Conservation (phyloP, 2,329 filamentous ascomycete species). For the Alternaria sp. region DNA sequence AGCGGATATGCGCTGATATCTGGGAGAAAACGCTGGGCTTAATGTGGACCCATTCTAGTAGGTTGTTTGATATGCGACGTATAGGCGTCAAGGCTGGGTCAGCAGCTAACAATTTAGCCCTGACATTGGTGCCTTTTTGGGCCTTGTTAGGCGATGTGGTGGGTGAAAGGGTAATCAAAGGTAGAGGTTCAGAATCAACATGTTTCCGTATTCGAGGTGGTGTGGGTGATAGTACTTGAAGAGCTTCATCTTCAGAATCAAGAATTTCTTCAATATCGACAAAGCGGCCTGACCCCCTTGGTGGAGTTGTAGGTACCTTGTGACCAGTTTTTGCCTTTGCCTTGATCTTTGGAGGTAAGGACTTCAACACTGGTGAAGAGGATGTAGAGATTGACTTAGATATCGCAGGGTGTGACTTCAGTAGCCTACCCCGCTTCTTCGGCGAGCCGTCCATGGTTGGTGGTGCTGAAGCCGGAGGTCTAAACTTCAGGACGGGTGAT, state of each 20-base stretch:
- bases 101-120: neutral
- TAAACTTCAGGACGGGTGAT: conserved; percentile 4
- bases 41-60: conserved; percentile 45
- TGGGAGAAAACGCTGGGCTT: conserved; percentile 54
- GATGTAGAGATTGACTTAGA: conserved; percentile 7
- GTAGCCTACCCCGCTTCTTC: conserved; percentile 33
- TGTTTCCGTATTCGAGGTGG: conserved; percentile 41
- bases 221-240: conserved; percentile 42
- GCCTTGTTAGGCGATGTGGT: conserved; percentile 9
- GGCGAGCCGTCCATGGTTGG: conserved; percentile 13
- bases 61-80: conserved; percentile 21
- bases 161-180: conserved; percentile 14
- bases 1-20: conserved; percentile 61
- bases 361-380: conserved; percentile 9
- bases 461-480: conserved; percentile 10
- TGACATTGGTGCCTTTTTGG: neutral
- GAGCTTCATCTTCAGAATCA: conserved; percentile 50
- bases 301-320: conserved; percentile 20
- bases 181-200: conserved; percentile 27
- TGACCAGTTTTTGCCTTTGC: neutral
- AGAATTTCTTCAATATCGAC: conserved; percentile 51
- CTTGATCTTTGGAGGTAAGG: conserved; percentile 6
- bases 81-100: conserved; percentile 16
- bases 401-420: conserved; percentile 27
- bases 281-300: conserved; percentile 36